A percentile compares a stretch with the other conserved stretches of the same genome.
Conservation (phyloP, 1,284 basidiomycete genomes). For the Leucoagaricus sp. region DNA sequence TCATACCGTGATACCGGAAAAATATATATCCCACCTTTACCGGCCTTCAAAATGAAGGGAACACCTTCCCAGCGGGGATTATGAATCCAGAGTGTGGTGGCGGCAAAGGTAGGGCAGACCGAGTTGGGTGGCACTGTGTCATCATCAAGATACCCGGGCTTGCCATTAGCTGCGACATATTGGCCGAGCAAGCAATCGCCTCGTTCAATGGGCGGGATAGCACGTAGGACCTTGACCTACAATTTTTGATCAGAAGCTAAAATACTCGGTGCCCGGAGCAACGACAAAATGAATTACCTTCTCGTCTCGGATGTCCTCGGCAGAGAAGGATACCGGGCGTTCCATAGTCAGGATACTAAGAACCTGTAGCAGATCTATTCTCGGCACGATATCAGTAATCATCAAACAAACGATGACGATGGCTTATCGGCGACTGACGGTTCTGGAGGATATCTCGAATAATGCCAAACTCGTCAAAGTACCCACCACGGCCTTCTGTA, state of each 20-base stretch:
- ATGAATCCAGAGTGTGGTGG: constrained; percentile 86
- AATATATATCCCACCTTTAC: constrained; percentile 76
- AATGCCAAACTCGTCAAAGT: constrained; percentile 99
- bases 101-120: constrained; percentile 91
- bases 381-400: constrained; percentile 10
- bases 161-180: constrained; percentile 85
- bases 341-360: constrained; percentile 95
- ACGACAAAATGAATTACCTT: constrained; percentile 59
- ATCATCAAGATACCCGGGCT: constrained; percentile 97
- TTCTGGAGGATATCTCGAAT: constrained; percentile 96
- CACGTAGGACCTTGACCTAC: constrained; percentile 92
- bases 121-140: constrained; percentile 91
- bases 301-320: constrained; percentile 96
- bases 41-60: constrained; percentile 95
- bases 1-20: constrained; percentile 1
- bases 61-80: constrained; percentile 98
- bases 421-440: constrained; percentile 59
- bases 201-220: constrained; percentile 80
- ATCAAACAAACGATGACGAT: neutral
- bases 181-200: constrained; percentile 89
- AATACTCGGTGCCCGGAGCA: constrained; percentile 13
- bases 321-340: constrained; percentile 93
- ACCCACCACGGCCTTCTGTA: constrained; percentile 95
- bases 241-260: constrained; percentile 1
- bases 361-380: constrained; percentile 87